Evolutionary conservation across 148 eudicot species (phyloP).

Genomic region (Fagopyrum homotropicum): DNA sequence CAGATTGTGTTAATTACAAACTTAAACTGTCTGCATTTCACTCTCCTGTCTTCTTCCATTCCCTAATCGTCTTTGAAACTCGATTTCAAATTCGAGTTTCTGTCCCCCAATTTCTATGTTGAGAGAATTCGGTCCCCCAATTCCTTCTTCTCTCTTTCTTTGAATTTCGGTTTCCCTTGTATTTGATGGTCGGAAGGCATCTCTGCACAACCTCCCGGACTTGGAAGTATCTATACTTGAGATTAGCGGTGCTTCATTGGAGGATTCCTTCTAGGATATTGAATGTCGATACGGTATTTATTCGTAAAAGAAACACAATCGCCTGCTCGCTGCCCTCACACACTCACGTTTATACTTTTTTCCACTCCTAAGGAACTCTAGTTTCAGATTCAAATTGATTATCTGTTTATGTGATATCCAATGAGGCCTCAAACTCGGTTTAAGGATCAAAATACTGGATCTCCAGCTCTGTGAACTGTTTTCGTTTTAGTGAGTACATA

Average conservation of each 20-base stretch:
- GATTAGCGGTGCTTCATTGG: neutral
- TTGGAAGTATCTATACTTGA: neutral
- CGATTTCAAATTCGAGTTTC: slow-evolving; percentile 7
- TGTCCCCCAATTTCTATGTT: neutral
- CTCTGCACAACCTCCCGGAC: neutral
- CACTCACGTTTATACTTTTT: neutral
- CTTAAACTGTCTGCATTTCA: neutral
- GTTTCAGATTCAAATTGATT: neutral
- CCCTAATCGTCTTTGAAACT: neutral
- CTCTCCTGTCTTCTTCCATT: neutral
- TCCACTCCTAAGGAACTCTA: neutral
- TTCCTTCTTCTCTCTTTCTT: neutral
- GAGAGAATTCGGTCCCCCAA: neutral
- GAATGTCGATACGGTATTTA: neutral
- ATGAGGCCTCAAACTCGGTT: neutral
- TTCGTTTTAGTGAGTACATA: neutral
- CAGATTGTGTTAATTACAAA: neutral
- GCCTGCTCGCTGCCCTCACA: neutral
- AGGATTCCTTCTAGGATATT: neutral
- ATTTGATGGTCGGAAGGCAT: neutral
- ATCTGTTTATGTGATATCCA: neutral
- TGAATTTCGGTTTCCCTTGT: neutral
- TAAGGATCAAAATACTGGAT: neutral
- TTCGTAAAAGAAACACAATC: neutral
- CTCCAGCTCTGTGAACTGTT: neutral